A percentile compares a stretch with the other conserved stretches of the same genome.
phyloP scores from a whole-genome alignment of 2,329 filamentous ascomycete species.

The Myriosclerotinia scirpicola region DNA sequence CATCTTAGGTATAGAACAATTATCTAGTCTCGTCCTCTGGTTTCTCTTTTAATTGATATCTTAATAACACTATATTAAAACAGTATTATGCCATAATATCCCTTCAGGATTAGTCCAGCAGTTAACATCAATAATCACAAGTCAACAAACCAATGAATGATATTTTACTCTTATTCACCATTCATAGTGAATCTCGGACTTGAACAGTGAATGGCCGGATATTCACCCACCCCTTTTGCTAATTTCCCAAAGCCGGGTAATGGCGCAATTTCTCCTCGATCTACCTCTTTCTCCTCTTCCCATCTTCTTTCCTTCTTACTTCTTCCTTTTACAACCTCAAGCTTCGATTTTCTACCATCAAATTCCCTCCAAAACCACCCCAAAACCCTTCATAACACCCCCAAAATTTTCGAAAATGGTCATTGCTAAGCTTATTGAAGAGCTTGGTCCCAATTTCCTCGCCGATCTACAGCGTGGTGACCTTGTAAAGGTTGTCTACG shows the following conservation, averaged over 20 bases:
- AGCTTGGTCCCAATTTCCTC: neutral
- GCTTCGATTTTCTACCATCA: neutral
- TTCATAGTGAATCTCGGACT: neutral
- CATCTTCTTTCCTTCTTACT: neutral
- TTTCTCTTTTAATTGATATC: no score
- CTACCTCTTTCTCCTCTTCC: neutral
- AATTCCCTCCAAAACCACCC: neutral
- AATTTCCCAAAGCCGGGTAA: neutral
- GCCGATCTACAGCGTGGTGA: neutral
- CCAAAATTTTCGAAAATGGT: neutral
- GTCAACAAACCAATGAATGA: neutral
- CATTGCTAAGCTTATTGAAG: neutral
- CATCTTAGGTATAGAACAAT: neutral
- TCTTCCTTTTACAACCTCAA: neutral
- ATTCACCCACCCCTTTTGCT: neutral
- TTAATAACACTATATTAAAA: no score
- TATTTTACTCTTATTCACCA: neutral
- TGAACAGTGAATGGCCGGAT: neutral
- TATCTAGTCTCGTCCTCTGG: neutral
- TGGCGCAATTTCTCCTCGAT: neutral
- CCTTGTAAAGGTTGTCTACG: neutral
- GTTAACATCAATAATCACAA: no score
- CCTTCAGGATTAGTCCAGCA: no score
- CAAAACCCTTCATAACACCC: neutral
- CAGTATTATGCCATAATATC: no score